phyloP scores from a whole-genome alignment of 345 rosid genomes.

The Zanthoxylum bungeanum region DNA sequence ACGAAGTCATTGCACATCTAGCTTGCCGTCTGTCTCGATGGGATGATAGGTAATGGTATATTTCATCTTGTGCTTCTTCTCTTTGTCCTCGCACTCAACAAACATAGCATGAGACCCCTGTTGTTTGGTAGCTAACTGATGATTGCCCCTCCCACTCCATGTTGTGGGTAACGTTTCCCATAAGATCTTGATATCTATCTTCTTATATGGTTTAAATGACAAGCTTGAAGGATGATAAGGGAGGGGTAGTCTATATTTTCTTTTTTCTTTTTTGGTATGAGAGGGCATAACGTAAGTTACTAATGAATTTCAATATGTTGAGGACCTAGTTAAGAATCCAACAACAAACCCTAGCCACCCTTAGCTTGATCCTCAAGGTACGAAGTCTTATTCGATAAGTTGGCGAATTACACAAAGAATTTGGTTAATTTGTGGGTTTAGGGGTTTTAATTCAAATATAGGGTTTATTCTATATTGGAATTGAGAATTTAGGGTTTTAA shows the following conservation, averaged over 20 bases:
- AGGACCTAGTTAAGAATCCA: no score
- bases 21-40: conserved; percentile 81
- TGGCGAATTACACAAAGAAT: no score
- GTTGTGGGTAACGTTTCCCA: neutral
- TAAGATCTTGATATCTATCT: neutral
- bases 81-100: neutral
- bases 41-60: conserved; percentile 83
- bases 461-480: no score
- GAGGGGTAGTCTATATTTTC: neutral
- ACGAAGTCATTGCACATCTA: conserved; percentile 81
- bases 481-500: no score
- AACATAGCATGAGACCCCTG: no score
- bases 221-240: neutral
- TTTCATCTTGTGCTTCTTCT: neutral
- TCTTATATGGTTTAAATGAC: neutral
- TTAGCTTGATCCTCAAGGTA: no score
- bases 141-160: neutral
- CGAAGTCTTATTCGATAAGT: no score
- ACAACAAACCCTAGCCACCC: no score
- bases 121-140: conserved; percentile 1
- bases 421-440: no score
- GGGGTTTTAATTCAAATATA: no score
- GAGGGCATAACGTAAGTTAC: neutral
- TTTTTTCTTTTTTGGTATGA: neutral
- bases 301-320: neutral